Evolutionary conservation across 2,329 filamentous ascomycete species (phyloP).

Genomic region (Endoconidiophora laricicola): DNA sequence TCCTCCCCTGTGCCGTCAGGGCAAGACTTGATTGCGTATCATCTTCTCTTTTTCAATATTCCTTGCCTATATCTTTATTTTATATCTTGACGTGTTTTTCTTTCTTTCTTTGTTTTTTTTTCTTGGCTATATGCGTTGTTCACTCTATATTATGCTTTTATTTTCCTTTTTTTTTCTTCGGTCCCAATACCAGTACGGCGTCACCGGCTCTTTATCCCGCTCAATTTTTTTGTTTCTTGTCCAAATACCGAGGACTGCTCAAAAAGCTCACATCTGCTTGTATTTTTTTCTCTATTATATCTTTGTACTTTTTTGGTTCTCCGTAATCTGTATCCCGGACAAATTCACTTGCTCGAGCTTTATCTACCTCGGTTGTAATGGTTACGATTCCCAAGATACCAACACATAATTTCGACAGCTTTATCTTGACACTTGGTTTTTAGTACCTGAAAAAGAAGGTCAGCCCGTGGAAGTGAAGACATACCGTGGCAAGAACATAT

Average conservation of each 20-base stretch:
- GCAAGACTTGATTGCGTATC: not conserved
- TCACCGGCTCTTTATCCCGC: conserved; percentile 15
- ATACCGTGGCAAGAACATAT: too few species aligned
- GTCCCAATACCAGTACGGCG: conserved; percentile 27
- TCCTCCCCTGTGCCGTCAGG: not conserved
- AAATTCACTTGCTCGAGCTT: not conserved
- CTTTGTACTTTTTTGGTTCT: conserved; percentile 8
- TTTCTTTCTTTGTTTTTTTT: conserved; percentile 6
- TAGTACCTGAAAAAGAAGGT: too few species aligned
- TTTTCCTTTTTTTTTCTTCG: conserved; percentile 29
- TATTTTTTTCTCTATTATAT: not conserved
- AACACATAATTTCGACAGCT: too few species aligned
- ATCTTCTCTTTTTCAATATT: conserved; percentile 7
- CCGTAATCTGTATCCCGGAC: not conserved
- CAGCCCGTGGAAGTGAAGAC: too few species aligned
- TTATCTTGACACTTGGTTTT: too few species aligned
- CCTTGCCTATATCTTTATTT: not conserved
- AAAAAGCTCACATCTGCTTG: not conserved
- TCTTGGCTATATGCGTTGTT: conserved; percentile 6
- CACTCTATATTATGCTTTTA: conserved; percentile 4
- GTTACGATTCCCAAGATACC: too few species aligned
- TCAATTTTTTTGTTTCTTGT: conserved; percentile 5
- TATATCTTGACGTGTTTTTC: conserved; percentile 7
- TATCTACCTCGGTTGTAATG: not conserved
- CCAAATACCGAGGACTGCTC: conserved; percentile 14